Percentiles rank a stretch among this genome's conserved stretches.
Evolutionary conservation across 176 grass and related monocot species (phyloP).

Genomic region (Zea luxurians): DNA sequence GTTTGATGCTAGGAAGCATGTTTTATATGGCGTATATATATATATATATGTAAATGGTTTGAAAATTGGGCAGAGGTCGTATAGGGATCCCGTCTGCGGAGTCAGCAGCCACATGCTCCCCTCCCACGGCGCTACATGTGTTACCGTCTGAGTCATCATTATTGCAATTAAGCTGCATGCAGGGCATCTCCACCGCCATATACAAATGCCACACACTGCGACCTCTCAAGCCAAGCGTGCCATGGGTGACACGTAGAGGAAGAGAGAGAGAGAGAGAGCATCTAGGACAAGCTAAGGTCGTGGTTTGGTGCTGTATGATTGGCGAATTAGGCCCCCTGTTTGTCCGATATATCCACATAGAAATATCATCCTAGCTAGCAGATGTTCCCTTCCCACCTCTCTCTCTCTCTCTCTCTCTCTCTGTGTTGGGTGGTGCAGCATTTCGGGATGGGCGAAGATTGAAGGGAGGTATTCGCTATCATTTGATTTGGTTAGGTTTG

Average conservation of each 20-base stretch:
- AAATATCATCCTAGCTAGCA: slow-evolving; percentile 6
- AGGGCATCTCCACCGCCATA: slow-evolving; percentile 1
- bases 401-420: slow-evolving; percentile 38
- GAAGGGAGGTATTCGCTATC: neutral
- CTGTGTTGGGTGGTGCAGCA: slow-evolving; percentile 26
- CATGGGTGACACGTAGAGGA: slow-evolving; percentile 41
- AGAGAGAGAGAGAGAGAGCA: slow-evolving; percentile 20
- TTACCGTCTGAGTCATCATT: slow-evolving; percentile 21
- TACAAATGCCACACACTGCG: slow-evolving; percentile 1
- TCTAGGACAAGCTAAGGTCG: slow-evolving; percentile 11
- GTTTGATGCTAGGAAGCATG: neutral
- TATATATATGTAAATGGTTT: neutral
- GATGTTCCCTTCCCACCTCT: slow-evolving; percentile 19
- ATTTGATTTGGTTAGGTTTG: slow-evolving; percentile 17
- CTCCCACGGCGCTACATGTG: slow-evolving; percentile 31
- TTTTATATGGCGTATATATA: slow-evolving; percentile 12
- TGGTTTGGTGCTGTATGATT: slow-evolving; percentile 37
- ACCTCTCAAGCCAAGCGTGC: neutral
- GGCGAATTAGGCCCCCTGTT: neutral
- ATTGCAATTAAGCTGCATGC: slow-evolving; percentile 17
- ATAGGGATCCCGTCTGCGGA: slow-evolving; percentile 28
- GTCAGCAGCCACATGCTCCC: slow-evolving; percentile 47
- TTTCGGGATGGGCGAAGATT: slow-evolving; percentile 10
- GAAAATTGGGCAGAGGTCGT: slow-evolving; percentile 4
- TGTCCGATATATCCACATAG: slow-evolving; percentile 20